Evolutionary conservation across 306 rosid species (phyloP), one percentile per base, ranked within the genome.

Genomic region (Lagenaria siceraria): DNA sequence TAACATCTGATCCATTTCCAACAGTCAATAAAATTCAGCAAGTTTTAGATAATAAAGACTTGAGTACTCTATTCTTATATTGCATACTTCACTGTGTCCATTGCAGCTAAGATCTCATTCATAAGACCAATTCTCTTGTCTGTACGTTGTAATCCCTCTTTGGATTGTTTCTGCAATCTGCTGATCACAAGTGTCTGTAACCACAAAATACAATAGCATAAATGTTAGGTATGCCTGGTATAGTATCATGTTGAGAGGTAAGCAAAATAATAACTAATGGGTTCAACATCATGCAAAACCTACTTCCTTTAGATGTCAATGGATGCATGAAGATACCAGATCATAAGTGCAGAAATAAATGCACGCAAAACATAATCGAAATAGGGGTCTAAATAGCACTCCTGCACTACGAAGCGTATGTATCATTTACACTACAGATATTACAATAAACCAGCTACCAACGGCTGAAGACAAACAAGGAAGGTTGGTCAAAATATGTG

Each of bases 91-190:
- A 95, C 96, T 74, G 92, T 89, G 84, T 95, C 99, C 97, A 95
- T 95, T 15, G 99, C 97, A 48, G 99, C 97, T 79, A 95, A 87
- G 81, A 95, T 87, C 86, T 95, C 99, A 87, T 95, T 95, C 97
- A 95, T 90, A 79, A 92, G 97, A 79, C 99, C 90, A 51, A 95
- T 95, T 89, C 99, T 90, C 90, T 87, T 95, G 88, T 95, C 99
- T 17, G 97, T 92, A 25, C 93, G 92, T 80, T 90, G 97, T 70
- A 95, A 78, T 27, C 97, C 99, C 91, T 89, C 96, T 89, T 89
- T 90, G 21, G 96, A 82, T 12, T 78, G 82, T 83, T 89, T 95
- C 85, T 85, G 97, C 97, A 92, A 90, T 87, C 82, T 90, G 84
- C 91, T 92, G 80, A 95, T 95, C 78, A 92, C 78, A 74, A 85